Percentiles rank a stretch among this genome's conserved stretches.
phyloP scores from a whole-genome alignment of 176 grass and related monocot genomes.

The Typha latifolia region DNA sequence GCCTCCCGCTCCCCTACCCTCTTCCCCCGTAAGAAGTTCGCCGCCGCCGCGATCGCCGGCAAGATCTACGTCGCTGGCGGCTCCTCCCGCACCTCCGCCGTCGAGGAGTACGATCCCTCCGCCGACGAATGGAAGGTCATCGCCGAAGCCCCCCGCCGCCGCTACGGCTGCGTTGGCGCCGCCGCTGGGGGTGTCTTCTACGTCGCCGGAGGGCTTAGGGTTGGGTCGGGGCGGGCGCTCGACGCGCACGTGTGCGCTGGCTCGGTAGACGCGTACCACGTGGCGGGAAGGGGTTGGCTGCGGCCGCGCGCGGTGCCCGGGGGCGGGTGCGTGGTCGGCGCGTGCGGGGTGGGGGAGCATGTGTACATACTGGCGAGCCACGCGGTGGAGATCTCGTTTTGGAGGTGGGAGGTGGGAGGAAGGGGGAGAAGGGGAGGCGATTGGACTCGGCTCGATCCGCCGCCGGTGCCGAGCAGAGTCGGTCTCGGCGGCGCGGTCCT shows the following conservation, averaged over 20 bases:
- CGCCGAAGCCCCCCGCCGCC: constrained; percentile 40
- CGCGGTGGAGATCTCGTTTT: constrained; percentile 74
- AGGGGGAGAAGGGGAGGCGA: constrained; percentile 1
- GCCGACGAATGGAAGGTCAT: constrained; percentile 56
- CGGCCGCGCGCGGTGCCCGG: constrained; percentile 42
- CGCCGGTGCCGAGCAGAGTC: constrained; percentile 37
- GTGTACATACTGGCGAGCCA: constrained; percentile 81
- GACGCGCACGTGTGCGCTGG: constrained; percentile 60
- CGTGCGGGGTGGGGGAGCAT: constrained; percentile 49
- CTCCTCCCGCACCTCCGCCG: constrained; percentile 39
- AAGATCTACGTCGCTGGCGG: constrained; percentile 77
- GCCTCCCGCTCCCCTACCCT: constrained; percentile 43
- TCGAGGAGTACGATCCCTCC: constrained; percentile 81
- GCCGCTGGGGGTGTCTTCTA: constrained; percentile 54
- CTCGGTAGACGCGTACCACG: constrained; percentile 63
- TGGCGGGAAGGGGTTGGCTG: constrained; percentile 49
- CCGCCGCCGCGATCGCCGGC: constrained; percentile 36
- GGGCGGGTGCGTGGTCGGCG: constrained; percentile 70
- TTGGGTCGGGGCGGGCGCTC: constrained; percentile 23
- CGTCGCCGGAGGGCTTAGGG: constrained; percentile 54
- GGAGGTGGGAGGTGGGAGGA: constrained; percentile 38
- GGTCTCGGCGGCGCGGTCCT: constrained; percentile 48
- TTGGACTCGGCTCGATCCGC: constrained; percentile 58
- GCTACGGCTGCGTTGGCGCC: constrained; percentile 74
- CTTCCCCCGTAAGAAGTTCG: constrained; percentile 62